Evolutionary conservation across 148 eudicot genomes (phyloP).

Genomic region (Rhododendron molle): DNA sequence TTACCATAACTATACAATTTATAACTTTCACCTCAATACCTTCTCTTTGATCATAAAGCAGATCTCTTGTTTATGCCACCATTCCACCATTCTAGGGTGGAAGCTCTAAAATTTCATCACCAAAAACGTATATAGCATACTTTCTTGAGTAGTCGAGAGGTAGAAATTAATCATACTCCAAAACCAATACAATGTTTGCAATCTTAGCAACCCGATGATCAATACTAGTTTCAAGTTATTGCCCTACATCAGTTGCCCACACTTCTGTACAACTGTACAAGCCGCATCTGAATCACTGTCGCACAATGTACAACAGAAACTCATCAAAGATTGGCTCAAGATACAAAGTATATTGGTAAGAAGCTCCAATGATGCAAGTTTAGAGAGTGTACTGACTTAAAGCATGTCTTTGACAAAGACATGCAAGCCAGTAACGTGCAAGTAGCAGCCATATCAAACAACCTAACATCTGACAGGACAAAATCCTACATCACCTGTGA

Average conservation of each 20-base stretch:
- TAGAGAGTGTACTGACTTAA: too few relatives aligned
- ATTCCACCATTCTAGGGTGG: background rate
- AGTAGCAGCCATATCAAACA: background rate
- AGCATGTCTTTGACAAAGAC: too few relatives aligned
- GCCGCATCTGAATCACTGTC: background rate
- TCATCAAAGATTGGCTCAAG: background rate
- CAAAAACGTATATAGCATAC: background rate
- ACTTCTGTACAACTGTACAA: background rate
- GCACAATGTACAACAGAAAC: background rate
- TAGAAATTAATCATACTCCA: background rate
- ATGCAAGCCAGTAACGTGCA: too few relatives aligned
- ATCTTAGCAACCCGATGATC: background rate
- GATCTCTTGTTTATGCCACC: background rate
- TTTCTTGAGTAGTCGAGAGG: background rate
- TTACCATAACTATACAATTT: background rate
- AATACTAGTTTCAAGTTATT: background rate
- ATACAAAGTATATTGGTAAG: background rate
- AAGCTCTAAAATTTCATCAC: background rate
- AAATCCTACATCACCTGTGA: background rate
- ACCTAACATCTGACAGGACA: background rate
- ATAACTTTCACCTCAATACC: background rate
- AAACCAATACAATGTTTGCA: background rate
- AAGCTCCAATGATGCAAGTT: background rate
- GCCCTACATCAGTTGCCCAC: background rate
- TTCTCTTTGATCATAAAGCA: background rate